Conservation (phyloP, 352 stramenopile species). For the Globisporangium iwayamae region DNA sequence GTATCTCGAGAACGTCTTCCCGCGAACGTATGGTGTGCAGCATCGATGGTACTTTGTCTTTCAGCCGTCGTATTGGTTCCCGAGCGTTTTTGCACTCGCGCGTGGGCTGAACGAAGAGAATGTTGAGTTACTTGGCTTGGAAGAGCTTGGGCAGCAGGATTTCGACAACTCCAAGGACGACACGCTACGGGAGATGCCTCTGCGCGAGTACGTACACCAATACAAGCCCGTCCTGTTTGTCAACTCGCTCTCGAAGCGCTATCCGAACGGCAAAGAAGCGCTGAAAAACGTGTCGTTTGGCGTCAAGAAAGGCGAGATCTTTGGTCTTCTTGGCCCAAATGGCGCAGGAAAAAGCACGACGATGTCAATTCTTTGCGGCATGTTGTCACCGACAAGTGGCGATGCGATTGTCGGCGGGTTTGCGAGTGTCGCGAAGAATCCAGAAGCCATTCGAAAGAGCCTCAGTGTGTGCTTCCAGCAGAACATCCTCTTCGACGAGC, state of each 20-base stretch:
- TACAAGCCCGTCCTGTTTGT: conserved; percentile 62
- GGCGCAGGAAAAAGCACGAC: conserved; percentile 95
- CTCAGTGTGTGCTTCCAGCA: conserved; percentile 86
- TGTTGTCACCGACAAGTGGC: conserved; percentile 76
- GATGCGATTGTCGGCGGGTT: conserved; percentile 59
- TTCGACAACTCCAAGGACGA: conserved; percentile 34
- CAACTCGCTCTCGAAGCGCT: conserved; percentile 55
- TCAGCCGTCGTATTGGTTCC: conserved; percentile 80
- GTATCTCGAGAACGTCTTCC: conserved; percentile 94
- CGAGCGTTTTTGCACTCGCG: conserved; percentile 18
- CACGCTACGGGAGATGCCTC: conserved; percentile 59
- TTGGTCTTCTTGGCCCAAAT: conserved; percentile 92
- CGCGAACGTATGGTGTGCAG: conserved; percentile 87
- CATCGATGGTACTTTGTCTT: conserved; percentile 93
- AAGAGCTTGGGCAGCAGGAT: conserved; percentile 10
- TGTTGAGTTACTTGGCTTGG: conserved; percentile 13
- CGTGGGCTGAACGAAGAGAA: conserved; percentile 17
- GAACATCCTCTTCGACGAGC: conserved; percentile 72
- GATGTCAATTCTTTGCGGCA: conserved; percentile 94
- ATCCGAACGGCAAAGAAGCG: conserved; percentile 73
- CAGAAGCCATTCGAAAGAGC: conserved; percentile 53
- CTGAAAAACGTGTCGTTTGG: conserved; percentile 84
- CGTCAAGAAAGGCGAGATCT: conserved; percentile 90
- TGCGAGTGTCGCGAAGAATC: conserved; percentile 43
- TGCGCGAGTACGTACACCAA: conserved; percentile 51